A percentile compares a stretch with the other conserved stretches of the same genome.
These are phyloP conservation scores for Lepiota brunneoincarnata DNA, from an alignment of 768 basidiomycete species.

Conservation along the genomic window DNA sequence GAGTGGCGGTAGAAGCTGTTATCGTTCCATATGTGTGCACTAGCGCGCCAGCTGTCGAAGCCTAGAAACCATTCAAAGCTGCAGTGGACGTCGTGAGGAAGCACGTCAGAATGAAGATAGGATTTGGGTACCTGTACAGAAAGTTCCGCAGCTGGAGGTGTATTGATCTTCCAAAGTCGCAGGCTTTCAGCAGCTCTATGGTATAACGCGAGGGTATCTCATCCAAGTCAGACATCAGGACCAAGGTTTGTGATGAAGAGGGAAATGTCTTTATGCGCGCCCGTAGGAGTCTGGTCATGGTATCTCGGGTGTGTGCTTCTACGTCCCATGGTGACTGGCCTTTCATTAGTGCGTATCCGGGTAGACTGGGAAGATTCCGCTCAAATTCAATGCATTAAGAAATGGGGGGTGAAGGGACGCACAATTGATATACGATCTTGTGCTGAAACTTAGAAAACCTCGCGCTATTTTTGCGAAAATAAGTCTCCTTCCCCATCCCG, in stretches of 20 bases:
- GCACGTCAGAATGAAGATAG: background rate
- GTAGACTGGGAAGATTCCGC: slow-evolving; percentile 30
- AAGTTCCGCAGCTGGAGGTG: slow-evolving; percentile 63
- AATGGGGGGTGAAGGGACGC: slow-evolving; percentile 17
- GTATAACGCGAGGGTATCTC: slow-evolving; percentile 58
- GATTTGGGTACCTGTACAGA: slow-evolving; percentile 44
- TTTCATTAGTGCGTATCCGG: slow-evolving; percentile 38
- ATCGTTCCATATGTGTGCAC: slow-evolving; percentile 45
- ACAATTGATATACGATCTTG: slow-evolving; percentile 54
- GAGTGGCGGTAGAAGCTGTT: slow-evolving; percentile 46
- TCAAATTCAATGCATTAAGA: background rate
- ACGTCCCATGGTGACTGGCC: slow-evolving; percentile 49
- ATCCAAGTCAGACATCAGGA: slow-evolving; percentile 62
- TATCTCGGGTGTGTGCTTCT: slow-evolving; percentile 44
- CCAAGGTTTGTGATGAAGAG: slow-evolving; percentile 34
- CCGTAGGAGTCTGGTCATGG: slow-evolving; percentile 47
- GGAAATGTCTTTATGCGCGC: slow-evolving; percentile 31
- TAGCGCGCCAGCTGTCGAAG: slow-evolving; percentile 54
- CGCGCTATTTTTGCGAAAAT: slow-evolving; percentile 43
- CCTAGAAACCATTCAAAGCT: slow-evolving; percentile 61
- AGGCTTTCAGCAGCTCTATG: slow-evolving; percentile 46
- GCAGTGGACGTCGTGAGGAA: background rate
- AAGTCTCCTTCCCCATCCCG: slow-evolving; percentile 51
- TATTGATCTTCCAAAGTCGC: slow-evolving; percentile 49
- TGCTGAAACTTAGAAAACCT: slow-evolving; percentile 48